phyloP scores from a whole-genome alignment of 2,329 filamentous ascomycete genomes.

The Epichloe bromicola region DNA sequence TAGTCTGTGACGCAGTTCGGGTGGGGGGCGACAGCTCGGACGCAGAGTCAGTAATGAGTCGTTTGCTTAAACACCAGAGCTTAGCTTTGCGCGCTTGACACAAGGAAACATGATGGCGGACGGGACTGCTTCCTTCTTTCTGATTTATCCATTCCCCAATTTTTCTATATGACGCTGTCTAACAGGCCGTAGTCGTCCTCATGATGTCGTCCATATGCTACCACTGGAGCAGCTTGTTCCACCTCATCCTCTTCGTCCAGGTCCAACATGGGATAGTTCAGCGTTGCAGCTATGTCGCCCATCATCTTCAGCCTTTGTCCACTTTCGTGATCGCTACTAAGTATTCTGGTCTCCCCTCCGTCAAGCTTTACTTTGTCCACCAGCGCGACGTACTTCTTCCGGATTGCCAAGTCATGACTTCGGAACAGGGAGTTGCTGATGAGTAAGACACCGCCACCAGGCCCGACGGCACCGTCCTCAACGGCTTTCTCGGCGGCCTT shows the following conservation, averaged over 20 bases:
- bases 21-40: too few species aligned
- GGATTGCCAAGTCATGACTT: slow-evolving; percentile 60
- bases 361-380: slow-evolving; percentile 81
- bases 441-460: slow-evolving; percentile 71
- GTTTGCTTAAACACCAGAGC: neutral
- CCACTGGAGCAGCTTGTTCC: slow-evolving; percentile 13
- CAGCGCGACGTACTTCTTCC: slow-evolving; percentile 70
- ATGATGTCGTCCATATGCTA: slow-evolving; percentile 8
- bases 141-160: too few species aligned
- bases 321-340: slow-evolving; percentile 91
- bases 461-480: slow-evolving; percentile 74
- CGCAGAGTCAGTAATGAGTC: too few species aligned
- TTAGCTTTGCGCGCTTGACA: too few species aligned
- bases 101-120: too few species aligned
- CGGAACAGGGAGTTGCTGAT: slow-evolving; percentile 83
- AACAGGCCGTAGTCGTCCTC: slow-evolving; percentile 19
- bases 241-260: slow-evolving; percentile 57
- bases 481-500: slow-evolving; percentile 72
- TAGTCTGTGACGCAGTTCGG: too few species aligned
- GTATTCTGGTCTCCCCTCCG: slow-evolving; percentile 76
- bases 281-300: slow-evolving; percentile 76
- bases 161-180: slow-evolving; percentile 21
- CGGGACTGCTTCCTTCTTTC: neutral
- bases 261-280: slow-evolving; percentile 79
- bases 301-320: slow-evolving; percentile 72